Conservation (phyloP, 768 basidiomycete genomes). For the Mycena leptocephala region DNA sequence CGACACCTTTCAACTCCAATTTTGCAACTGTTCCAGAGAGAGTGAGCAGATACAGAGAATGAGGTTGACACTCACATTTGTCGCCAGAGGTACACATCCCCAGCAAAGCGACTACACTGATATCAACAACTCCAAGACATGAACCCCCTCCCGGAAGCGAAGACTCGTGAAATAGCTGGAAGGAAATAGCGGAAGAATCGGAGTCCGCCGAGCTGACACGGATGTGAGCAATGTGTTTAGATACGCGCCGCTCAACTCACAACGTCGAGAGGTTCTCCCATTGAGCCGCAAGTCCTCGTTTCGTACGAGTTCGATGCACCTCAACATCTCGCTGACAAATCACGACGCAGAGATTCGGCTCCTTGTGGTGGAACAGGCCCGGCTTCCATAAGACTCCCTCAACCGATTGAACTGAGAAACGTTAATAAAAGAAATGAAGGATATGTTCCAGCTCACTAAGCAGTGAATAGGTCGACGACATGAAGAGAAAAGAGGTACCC, state of each 20-base stretch:
- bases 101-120: not conserved
- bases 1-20: not conserved
- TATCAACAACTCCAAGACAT: not conserved
- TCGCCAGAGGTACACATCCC: not conserved
- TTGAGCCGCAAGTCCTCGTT: not conserved
- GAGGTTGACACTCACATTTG: not conserved
- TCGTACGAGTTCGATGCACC: not conserved
- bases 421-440: not conserved
- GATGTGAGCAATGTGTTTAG: not conserved
- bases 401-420: not conserved
- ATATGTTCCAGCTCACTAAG: not conserved
- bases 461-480: no score
- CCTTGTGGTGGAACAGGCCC: not conserved
- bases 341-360: not conserved
- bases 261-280: not conserved
- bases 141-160: not conserved
- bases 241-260: not conserved
- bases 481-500: no score
- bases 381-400: not conserved
- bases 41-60: not conserved
- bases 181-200: not conserved
- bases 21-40: not conserved
- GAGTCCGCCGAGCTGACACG: not conserved
- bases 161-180: not conserved
- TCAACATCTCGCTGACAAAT: not conserved